Base-by-base conservation (phyloP, 768 basidiomycete species). In the Collybia sp. region DNA sequence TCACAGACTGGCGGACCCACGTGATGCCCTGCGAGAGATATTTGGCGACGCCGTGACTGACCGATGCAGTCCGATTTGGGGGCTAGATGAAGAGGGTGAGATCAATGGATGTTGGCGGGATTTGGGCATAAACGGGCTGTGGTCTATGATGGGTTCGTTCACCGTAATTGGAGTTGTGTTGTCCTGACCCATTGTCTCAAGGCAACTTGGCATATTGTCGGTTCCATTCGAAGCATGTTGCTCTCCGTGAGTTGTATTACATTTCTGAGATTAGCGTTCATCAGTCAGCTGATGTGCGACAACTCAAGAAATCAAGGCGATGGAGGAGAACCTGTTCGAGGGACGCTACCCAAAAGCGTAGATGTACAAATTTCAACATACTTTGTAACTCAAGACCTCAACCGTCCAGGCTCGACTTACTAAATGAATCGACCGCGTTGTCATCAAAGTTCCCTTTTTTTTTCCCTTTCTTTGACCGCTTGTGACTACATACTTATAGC, bases 271-370 rank as follows among this genome's bases (percentile, higher is more conserved):
- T 1, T 11, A 12, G 3, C 25, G 25, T n/a, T n/a, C n/a, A n/a
- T n/a, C n/a, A n/a, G n/a, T 31, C 17, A 6, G 12, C 9, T 16
- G 8, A 13, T 37, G 17, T 11, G 41, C 37, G 16, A 30, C 1
- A 10, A 25, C 55, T n/a, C n/a, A n/a, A 81, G 79, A 82, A 58
- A 82, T 81, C 57, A 81, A 79, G 54, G 79, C 79, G 0, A 70
- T 71, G 35, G 69, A 79, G 44, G 72, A 72, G 52, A 68, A 67
- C 1, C 6, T 78, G 16, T 68, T 74, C 45, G 70, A 66, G 4
- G 35, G 35, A n/a, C 35, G 35, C 17, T 37, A 37, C 25, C 25
- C 25, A 8, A 25, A 25, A 25, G 25, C 25, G 25, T 25, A 25
- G 25, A 25, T 25, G 25, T 25, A 25, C 25, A 25, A 25, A 25